These are phyloP conservation scores for Colletotrichum sp. DNA, from an alignment of 2,329 filamentous ascomycete genomes.

Conservation along the genomic window DNA sequence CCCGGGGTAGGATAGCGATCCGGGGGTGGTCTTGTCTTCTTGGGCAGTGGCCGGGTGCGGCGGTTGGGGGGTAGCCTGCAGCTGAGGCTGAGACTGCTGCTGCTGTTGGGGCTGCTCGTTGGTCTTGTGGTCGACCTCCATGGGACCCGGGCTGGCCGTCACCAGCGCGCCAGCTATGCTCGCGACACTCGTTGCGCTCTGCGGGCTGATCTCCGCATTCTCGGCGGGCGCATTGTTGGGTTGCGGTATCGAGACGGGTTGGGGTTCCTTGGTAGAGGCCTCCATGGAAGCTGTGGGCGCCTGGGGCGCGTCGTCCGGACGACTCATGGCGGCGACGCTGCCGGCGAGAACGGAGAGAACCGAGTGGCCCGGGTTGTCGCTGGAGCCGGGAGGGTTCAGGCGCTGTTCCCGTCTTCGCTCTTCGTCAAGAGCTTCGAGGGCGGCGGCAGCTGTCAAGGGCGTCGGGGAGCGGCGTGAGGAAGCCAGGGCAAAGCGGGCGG, in stretches of 20 bases:
- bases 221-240: slow-evolving; percentile 38
- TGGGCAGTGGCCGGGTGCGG: slow-evolving; percentile 48
- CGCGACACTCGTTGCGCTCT: slow-evolving; percentile 42
- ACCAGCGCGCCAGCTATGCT: slow-evolving; percentile 48
- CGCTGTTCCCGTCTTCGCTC: slow-evolving; percentile 47
- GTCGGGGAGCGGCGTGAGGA: slow-evolving; percentile 47
- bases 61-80: slow-evolving; percentile 44
- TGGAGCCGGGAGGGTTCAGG: slow-evolving; percentile 47
- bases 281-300: slow-evolving; percentile 50
- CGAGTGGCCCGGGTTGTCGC: slow-evolving; percentile 59
- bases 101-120: slow-evolving; percentile 29
- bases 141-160: slow-evolving; percentile 56
- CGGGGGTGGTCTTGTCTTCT: slow-evolving; percentile 55
- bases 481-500: slow-evolving; percentile 52
- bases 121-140: slow-evolving; percentile 57
- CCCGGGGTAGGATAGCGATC: slow-evolving; percentile 60
- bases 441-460: slow-evolving; percentile 46
- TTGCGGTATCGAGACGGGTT: slow-evolving; percentile 29
- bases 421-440: slow-evolving; percentile 59
- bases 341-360: slow-evolving; percentile 60
- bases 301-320: slow-evolving; percentile 57
- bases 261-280: slow-evolving; percentile 35
- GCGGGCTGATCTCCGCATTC: slow-evolving; percentile 48
- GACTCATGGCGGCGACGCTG: slow-evolving; percentile 58
- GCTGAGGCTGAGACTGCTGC: slow-evolving; percentile 47